These are phyloP conservation scores for Aulographum hederae DNA, from an alignment of 2,329 filamentous ascomycete species.

Conservation along the genomic window DNA sequence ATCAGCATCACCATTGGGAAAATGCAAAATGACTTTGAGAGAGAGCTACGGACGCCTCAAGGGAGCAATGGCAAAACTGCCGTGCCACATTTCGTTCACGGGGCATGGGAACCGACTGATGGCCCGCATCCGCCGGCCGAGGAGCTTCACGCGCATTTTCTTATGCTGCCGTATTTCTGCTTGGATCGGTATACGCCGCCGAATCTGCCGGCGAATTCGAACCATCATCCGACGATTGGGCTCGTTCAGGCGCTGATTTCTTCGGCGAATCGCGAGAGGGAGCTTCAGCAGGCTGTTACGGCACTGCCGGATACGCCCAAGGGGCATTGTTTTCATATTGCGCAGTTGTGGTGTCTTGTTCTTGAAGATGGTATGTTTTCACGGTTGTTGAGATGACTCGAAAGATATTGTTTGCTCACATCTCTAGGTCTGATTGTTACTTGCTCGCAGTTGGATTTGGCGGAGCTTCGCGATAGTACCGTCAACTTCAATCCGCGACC, in stretches of 20 bases:
- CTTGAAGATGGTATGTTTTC: too few relatives aligned
- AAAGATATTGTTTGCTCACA: too few relatives aligned
- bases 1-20: too few relatives aligned
- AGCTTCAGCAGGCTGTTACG: background rate
- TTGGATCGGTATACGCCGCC: background rate
- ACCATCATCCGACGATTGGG: background rate
- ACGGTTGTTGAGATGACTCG: too few relatives aligned
- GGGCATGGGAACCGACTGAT: too few relatives aligned
- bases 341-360: background rate
- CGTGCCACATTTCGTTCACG: too few relatives aligned
- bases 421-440: background rate
- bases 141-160: too few relatives aligned
- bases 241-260: background rate
- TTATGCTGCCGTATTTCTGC: background rate
- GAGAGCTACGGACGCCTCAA: too few relatives aligned
- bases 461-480: background rate
- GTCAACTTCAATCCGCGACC: background rate
- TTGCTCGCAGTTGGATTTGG: background rate
- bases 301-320: background rate
- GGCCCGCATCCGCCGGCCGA: too few relatives aligned
- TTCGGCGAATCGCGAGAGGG: background rate
- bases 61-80: too few relatives aligned
- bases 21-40: too few relatives aligned
- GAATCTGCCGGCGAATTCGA: background rate
- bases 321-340: background rate